Evolutionary conservation across 1,139 yeast species (phyloP).

Genomic region (Pichia sp.): DNA sequence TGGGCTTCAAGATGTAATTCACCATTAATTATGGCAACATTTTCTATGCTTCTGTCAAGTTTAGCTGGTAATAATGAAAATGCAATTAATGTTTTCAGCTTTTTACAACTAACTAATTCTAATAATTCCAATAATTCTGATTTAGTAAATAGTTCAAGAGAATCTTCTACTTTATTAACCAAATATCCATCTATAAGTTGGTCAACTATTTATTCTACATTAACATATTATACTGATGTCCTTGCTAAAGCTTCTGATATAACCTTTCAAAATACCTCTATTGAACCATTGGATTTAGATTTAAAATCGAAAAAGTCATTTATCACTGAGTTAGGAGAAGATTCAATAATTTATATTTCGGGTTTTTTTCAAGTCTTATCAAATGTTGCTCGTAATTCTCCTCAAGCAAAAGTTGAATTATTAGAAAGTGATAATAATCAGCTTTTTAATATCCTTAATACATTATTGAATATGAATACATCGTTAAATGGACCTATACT

Average conservation of each 20-base stretch:
- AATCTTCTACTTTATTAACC: conserved; percentile 19
- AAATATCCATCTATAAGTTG: conserved; percentile 29
- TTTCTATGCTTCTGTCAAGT: conserved; percentile 72
- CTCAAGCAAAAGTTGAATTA: conserved; percentile 34
- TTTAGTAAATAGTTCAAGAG: conserved; percentile 10
- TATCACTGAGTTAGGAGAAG: conserved; percentile 65
- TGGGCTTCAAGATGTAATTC: conserved; percentile 90
- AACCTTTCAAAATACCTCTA: neutral
- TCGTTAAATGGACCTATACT: conserved; percentile 51
- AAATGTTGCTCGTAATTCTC: conserved; percentile 41
- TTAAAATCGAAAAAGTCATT: conserved; percentile 16
- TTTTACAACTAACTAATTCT: conserved; percentile 29
- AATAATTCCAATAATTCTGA: conserved; percentile 16
- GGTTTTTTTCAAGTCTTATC: conserved; percentile 59
- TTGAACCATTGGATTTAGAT: neutral
- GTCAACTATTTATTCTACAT: conserved; percentile 30
- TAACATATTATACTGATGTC: conserved; percentile 25
- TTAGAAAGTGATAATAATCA: conserved; percentile 30
- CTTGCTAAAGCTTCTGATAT: conserved; percentile 8
- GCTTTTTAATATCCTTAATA: conserved; percentile 36
- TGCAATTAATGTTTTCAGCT: conserved; percentile 41
- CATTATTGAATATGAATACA: conserved; percentile 43
- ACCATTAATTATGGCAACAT: conserved; percentile 77
- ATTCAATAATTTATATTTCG: conserved; percentile 67
- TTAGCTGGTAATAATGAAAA: conserved; percentile 57